Evolutionary conservation across 306 rosid species (phyloP).

Genomic region (Cercis canadensis): DNA sequence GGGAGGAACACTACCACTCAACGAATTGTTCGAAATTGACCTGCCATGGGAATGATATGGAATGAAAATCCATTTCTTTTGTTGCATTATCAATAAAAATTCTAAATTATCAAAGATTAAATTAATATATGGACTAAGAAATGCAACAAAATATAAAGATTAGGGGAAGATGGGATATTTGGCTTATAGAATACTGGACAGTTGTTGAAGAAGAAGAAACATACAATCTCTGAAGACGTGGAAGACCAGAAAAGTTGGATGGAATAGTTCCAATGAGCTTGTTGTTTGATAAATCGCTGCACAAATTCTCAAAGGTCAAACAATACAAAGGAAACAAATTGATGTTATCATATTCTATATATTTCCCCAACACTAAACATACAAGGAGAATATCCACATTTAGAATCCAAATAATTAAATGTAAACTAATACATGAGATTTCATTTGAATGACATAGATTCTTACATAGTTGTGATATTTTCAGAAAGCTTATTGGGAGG

Average conservation of each 20-base stretch:
- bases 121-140: constrained; percentile 10
- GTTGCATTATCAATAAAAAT: constrained; percentile 20
- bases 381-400: not conserved
- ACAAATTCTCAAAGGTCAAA: constrained; percentile 27
- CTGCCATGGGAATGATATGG: constrained; percentile 53
- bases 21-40: constrained; percentile 81
- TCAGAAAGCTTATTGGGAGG: constrained; percentile 64
- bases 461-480: constrained; percentile 86
- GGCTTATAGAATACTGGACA: constrained; percentile 11
- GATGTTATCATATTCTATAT: constrained; percentile 9
- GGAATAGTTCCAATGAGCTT: constrained; percentile 74
- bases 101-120: constrained; percentile 10
- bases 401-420: constrained; percentile 27
- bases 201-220: constrained; percentile 35
- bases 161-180: not conserved
- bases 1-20: constrained; percentile 71
- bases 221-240: constrained; percentile 78
- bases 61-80: constrained; percentile 24
- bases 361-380: constrained; percentile 1
- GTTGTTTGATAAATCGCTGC: constrained; percentile 85
- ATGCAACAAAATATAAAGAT: constrained; percentile 3
- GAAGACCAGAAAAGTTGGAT: constrained; percentile 58
- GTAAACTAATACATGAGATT: constrained; percentile 4
- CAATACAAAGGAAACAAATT: not conserved
- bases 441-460: constrained; percentile 40